Evolutionary conservation across 1,284 basidiomycete species (phyloP), one percentile per base, ranked within the genome.

Genomic region (Xerocomus minutiporus): DNA sequence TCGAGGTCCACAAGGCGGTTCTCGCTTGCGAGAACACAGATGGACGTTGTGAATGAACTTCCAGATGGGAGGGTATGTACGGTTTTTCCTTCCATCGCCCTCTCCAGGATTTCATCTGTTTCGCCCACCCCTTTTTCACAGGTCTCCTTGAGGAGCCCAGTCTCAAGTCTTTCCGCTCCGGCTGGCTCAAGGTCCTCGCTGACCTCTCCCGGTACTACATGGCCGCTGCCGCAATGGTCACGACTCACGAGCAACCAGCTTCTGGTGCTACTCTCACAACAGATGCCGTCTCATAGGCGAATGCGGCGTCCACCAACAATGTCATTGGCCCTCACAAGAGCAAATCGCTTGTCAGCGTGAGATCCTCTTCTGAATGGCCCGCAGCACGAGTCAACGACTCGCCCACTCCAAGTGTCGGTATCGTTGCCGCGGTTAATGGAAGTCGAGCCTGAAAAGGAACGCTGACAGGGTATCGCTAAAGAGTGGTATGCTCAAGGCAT

Each of bases 121-220:
- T 92, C 61, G 91, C 95, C 0, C 99, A 99, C 70, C 86, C 85
- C 0, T 96, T 95, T 64, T 98, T 98, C 73, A 88, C 93, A 0
- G 84, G 87, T 42, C 79, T 99, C 7, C 78, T 93, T 50, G 96
- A 98, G 65, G 88, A 95, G 64, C 83, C 83, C n/a, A 79, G 75
- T 2, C 80, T 97, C 49, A 71, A 70, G 11, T 71, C 74, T 8
- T 95, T 95, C 74, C 84, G 86, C 53, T 77, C 82, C 1, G 85
- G 86, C 1, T 99, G 96, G 94, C 84, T 98, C 49, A 95, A 99
- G 69, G 93, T 94, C 5, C 83, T 99, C 12, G 96, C 96, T 25
- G 95, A 98, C 71, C 80, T 99, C 32, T 93, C 96, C 0, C 79
- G 95, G 28, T 98, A 97, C 68, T 82, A 91, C 46, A 96, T 98